Percentiles rank a stretch among this genome's conserved stretches.
These are phyloP conservation scores for Arabis alpina DNA, from an alignment of 345 rosid genomes.

Conservation along the genomic window DNA sequence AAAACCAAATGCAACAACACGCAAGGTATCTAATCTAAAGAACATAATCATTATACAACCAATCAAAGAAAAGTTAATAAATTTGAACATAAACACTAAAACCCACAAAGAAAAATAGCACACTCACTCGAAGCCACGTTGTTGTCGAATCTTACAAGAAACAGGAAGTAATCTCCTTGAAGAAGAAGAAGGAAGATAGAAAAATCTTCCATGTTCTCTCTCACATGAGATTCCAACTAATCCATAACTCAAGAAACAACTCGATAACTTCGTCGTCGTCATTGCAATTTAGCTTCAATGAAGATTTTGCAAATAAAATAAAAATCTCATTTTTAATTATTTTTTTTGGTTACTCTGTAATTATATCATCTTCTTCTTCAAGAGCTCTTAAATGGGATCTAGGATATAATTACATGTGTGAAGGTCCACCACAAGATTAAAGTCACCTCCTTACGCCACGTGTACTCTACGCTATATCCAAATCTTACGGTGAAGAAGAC, in stretches of 20 bases:
- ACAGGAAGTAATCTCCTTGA: slow-evolving; percentile 56
- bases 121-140: slow-evolving; percentile 62
- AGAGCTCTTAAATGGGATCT: neutral
- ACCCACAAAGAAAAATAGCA: neutral
- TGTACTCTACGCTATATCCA: slow-evolving; percentile 37
- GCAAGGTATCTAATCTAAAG: slow-evolving; percentile 3
- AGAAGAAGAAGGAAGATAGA: slow-evolving; percentile 53
- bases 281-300: slow-evolving; percentile 43
- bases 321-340: neutral
- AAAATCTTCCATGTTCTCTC: slow-evolving; percentile 41
- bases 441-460: slow-evolving; percentile 32
- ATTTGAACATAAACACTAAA: neutral
- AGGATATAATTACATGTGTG: neutral
- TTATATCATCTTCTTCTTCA: slow-evolving; percentile 32
- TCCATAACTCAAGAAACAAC: slow-evolving; percentile 55
- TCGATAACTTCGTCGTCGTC: slow-evolving; percentile 66
- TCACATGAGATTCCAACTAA: slow-evolving; percentile 42
- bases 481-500: slow-evolving; percentile 30
- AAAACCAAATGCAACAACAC: slow-evolving; percentile 15
- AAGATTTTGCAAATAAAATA: slow-evolving; percentile 6
- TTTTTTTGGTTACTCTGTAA: neutral
- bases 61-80: neutral
- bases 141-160: slow-evolving; percentile 74
- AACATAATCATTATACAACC: slow-evolving; percentile 18
- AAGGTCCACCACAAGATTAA: slow-evolving; percentile 33